Conservation (phyloP, 2,329 filamentous ascomycete genomes). For the Colletotrichum sansevieriae region DNA sequence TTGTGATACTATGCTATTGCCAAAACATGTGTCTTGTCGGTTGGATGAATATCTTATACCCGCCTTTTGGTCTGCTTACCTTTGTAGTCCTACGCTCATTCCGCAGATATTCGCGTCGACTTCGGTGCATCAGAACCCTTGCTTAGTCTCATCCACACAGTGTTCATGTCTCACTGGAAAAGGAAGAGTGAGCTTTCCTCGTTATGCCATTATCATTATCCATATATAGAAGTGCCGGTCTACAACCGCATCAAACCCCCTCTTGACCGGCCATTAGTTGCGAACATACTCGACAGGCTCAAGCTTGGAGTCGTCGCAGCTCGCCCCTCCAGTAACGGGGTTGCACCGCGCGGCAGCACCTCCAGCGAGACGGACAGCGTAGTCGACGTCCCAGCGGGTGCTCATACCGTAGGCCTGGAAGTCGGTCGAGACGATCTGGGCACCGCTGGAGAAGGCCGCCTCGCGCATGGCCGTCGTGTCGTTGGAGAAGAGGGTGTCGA, state of each 20-base stretch:
- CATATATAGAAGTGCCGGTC: not conserved
- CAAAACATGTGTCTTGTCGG: no score
- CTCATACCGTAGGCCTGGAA: slow-evolving; percentile 61
- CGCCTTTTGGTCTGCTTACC: no score
- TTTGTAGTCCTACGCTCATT: no score
- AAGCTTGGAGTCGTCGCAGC: slow-evolving; percentile 43
- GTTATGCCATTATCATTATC: slow-evolving; percentile 28
- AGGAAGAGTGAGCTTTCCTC: not conserved
- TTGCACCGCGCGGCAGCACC: slow-evolving; percentile 49
- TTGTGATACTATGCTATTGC: no score
- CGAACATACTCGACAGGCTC: slow-evolving; percentile 43
- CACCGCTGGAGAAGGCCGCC: slow-evolving; percentile 58
- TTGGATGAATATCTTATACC: no score
- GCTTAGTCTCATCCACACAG: no score
- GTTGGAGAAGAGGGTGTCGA: slow-evolving; percentile 56
- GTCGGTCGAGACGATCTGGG: slow-evolving; percentile 64
- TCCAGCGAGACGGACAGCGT: slow-evolving; percentile 50
- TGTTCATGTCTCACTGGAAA: no score
- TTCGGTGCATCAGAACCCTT: no score
- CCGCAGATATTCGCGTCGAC: no score
- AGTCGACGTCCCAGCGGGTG: slow-evolving; percentile 61
- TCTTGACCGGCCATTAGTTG: slow-evolving; percentile 22
- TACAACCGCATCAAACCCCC: not conserved
- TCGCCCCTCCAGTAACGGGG: slow-evolving; percentile 45
- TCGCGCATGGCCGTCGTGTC: slow-evolving; percentile 57